These are phyloP conservation scores for Apiotrichum mycotoxinovorans DNA, from an alignment of 1,284 basidiomycete species.

Conservation along the genomic window DNA sequence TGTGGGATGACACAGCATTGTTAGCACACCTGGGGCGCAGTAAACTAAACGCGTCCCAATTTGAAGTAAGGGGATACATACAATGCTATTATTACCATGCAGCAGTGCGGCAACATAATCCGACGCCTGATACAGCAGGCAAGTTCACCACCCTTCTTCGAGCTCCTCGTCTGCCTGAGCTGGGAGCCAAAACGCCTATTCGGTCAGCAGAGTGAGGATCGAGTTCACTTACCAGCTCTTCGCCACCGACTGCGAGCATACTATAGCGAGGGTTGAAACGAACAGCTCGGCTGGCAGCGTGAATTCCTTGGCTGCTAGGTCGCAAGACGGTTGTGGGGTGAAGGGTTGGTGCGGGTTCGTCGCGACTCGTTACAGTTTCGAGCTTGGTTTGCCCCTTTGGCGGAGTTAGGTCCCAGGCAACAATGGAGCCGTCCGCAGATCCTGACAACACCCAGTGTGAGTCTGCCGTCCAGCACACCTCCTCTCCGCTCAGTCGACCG, in stretches of 20 bases:
- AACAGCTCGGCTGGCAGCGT: conserved; percentile 75
- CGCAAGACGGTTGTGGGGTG: conserved; percentile 57
- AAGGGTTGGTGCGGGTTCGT: conserved; percentile 58
- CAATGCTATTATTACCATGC: too few species aligned
- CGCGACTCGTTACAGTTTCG: not conserved
- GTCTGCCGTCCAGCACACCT: conserved; percentile 87
- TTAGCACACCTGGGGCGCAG: too few species aligned
- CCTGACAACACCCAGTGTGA: conserved; percentile 72
- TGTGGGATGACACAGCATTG: too few species aligned
- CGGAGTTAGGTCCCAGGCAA: conserved; percentile 66
- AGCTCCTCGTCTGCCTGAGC: conserved; percentile 10
- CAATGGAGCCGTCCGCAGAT: conserved; percentile 73
- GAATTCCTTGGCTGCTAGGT: conserved; percentile 56
- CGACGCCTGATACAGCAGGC: too few species aligned
- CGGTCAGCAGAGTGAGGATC: not conserved
- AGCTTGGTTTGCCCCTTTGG: conserved; percentile 32
- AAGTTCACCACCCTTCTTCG: conserved; percentile 17
- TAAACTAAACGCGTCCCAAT: too few species aligned
- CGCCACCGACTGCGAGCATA: conserved; percentile 84
- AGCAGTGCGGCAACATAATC: too few species aligned
- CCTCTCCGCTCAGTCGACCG: conserved; percentile 81
- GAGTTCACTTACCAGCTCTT: conserved; percentile 56
- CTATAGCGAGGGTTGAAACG: conserved; percentile 79
- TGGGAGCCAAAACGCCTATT: conserved; percentile 26
- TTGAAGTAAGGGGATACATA: too few species aligned